Conservation (phyloP, 2,329 filamentous ascomycete species). For the Hirsutella rhossiliensis region DNA sequence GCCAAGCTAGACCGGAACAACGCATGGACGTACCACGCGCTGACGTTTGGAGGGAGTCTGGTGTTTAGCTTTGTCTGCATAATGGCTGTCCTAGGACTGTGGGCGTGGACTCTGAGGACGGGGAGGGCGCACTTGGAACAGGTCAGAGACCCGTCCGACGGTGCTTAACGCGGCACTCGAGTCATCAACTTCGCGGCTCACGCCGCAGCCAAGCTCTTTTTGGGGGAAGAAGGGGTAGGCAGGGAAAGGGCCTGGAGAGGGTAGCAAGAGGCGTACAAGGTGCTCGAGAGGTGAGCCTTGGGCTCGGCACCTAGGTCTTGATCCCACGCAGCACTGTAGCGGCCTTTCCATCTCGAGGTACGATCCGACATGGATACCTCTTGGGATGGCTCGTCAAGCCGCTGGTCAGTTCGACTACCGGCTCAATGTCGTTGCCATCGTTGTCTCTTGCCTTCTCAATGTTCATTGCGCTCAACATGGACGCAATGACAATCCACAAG, state of each 20-base stretch:
- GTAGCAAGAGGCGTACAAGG: background rate
- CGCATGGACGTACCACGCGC: slow-evolving; percentile 55
- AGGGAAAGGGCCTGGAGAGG: background rate
- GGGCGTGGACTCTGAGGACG: slow-evolving; percentile 35
- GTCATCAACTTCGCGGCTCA: background rate
- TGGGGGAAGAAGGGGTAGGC: background rate
- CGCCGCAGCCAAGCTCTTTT: background rate
- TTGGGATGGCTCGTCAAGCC: slow-evolving; percentile 15
- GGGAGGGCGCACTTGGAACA: slow-evolving; percentile 29
- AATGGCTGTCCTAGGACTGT: slow-evolving; percentile 34
- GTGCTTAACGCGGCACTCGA: background rate
- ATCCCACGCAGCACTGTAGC: slow-evolving; percentile 3
- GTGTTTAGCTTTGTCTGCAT: slow-evolving; percentile 54
- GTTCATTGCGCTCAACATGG: slow-evolving; percentile 24
- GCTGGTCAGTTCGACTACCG: slow-evolving; percentile 12
- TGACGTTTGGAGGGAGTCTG: slow-evolving; percentile 57
- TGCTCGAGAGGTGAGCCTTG: background rate
- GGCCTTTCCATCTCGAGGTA: slow-evolving; percentile 10
- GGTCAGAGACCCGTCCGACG: background rate
- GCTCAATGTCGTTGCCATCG: slow-evolving; percentile 21
- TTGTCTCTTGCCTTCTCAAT: slow-evolving; percentile 19
- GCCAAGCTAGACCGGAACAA: slow-evolving; percentile 33
- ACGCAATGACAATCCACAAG: slow-evolving; percentile 27
- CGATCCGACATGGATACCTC: slow-evolving; percentile 12
- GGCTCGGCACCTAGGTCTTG: background rate